Percentiles rank a stretch among this genome's conserved stretches.
Evolutionary conservation across 495 filamentous ascomycete genomes (phyloP).

Genomic region (Neurospora africana): DNA sequence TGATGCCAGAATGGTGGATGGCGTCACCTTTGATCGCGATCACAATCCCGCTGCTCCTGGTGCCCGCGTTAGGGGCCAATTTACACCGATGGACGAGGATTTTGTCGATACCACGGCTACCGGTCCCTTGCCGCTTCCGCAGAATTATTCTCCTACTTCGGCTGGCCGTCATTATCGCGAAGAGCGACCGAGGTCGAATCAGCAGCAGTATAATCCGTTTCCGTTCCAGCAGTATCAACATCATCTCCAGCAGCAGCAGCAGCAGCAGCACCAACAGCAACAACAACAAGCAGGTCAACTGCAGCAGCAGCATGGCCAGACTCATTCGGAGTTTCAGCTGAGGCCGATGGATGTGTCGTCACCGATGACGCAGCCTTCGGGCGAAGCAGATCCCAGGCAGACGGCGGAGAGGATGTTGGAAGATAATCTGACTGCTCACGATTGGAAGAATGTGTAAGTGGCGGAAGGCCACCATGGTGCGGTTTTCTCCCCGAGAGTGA

Average conservation of each 20-base stretch:
- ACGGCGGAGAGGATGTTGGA: background rate
- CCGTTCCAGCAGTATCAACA: slow-evolving; percentile 6
- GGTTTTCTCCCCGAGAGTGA: no score
- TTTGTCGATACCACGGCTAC: slow-evolving; percentile 37
- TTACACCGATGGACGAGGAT: slow-evolving; percentile 17
- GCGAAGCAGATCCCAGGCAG: background rate
- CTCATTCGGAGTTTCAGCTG: background rate
- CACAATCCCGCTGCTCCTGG: background rate
- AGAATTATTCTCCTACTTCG: slow-evolving; percentile 9
- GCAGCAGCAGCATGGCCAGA: background rate
- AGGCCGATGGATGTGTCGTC: background rate
- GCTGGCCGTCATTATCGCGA: slow-evolving; percentile 19
- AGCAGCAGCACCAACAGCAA: background rate
- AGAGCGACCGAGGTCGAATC: slow-evolving; percentile 23
- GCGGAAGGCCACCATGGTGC: no score
- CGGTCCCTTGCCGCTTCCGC: slow-evolving; percentile 28
- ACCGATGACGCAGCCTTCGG: background rate
- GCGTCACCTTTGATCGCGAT: slow-evolving; percentile 28
- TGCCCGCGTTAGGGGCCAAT: slow-evolving; percentile 12
- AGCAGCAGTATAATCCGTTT: slow-evolving; percentile 9
- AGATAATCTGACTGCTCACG: background rate
- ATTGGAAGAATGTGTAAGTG: background rate
- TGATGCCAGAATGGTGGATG: slow-evolving; percentile 36
- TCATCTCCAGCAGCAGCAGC: slow-evolving; percentile 4
- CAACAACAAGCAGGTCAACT: slow-evolving; percentile 1